Conservation (phyloP, 139 green algal genomes). For the Picochlorum sp. region DNA sequence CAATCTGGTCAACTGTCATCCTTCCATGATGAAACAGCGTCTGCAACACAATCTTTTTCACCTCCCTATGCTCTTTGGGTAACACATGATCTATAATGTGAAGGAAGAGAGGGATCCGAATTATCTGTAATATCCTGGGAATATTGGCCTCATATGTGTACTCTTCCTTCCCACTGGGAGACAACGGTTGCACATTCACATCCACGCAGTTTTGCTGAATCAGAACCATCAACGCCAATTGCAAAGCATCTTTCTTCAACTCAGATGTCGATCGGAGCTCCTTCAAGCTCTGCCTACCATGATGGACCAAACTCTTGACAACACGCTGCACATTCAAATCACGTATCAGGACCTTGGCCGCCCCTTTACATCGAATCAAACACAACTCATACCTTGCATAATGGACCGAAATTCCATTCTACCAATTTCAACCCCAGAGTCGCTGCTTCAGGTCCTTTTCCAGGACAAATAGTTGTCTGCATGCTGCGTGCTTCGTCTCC, state of each 20-base stretch:
- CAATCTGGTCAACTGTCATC: constrained; percentile 23
- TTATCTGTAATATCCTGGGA: constrained; percentile 46
- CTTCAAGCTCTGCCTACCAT: constrained; percentile 21
- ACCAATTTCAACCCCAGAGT: constrained; percentile 24
- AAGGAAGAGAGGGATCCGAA: constrained; percentile 48
- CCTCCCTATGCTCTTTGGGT: background rate
- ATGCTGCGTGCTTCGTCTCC: background rate
- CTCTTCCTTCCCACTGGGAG: constrained; percentile 17
- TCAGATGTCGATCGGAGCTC: constrained; percentile 8
- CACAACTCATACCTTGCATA: background rate
- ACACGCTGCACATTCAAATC: constrained; percentile 8
- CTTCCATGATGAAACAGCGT: constrained; percentile 51
- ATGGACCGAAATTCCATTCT: constrained; percentile 8
- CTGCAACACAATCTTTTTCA: constrained; percentile 26
- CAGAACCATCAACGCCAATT: constrained; percentile 50
- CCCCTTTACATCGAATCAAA: background rate
- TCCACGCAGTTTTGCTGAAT: constrained; percentile 61
- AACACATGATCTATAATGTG: constrained; percentile 35
- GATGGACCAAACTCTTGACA: constrained; percentile 14
- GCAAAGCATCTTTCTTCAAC: constrained; percentile 18
- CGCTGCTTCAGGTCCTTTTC: constrained; percentile 7
- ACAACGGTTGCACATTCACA: constrained; percentile 41
- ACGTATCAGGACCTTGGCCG: too few species aligned
- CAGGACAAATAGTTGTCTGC: constrained; percentile 11
- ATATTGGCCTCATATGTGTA: constrained; percentile 45